Base-by-base conservation (phyloP, 2,329 filamentous ascomycete species). In the Apiospora marii region DNA sequence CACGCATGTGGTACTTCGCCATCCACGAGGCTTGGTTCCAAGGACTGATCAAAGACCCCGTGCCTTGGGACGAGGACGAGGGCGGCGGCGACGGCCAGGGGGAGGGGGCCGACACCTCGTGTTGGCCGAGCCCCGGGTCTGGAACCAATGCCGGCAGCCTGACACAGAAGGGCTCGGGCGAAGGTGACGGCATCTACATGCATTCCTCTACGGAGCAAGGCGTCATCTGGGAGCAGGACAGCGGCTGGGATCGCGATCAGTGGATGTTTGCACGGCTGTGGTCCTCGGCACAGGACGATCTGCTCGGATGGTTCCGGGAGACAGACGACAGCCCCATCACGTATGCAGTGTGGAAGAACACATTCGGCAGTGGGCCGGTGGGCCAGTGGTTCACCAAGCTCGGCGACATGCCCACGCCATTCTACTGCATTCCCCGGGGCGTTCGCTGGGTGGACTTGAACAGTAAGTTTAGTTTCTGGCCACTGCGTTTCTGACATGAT, bases 101-200 rank as follows among this genome's bases (percentile, higher is more conserved):
- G 71, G 22, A 68, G 1, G 41, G 34, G 3, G 79, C 77, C 3
- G 68, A n/a, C 67, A n/a, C 78, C 27, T 30, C 27, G 27, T 30
- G 27, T 4, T 30, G 27, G 27, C 27, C 27, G 27, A 30, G 27
- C 27, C 27, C 27, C 27, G 78, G 1, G 67, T 74, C 1, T 71
- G 27, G 27, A 30, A 30, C 27, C 27, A 30, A 75, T 34, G 75
- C 74, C 1, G 79, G 77, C n/a, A 74, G 76, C 5, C 41, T 74
- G 6, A 81, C 79, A 1, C 80, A 81, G 68, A 68, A 53, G 5
- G 79, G 80, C 16, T 76, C 73, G 37, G 80, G 80, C 16, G n/a
- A 74, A 24, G 75, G 81, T 22, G 79, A 82, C 70, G 77, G 78
- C 10, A 76, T 74, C 0, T 82, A 82, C 68, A 27, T 71, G 13